phyloP scores from a whole-genome alignment of 129 eudicot species.

The Pittosporum tobira region DNA sequence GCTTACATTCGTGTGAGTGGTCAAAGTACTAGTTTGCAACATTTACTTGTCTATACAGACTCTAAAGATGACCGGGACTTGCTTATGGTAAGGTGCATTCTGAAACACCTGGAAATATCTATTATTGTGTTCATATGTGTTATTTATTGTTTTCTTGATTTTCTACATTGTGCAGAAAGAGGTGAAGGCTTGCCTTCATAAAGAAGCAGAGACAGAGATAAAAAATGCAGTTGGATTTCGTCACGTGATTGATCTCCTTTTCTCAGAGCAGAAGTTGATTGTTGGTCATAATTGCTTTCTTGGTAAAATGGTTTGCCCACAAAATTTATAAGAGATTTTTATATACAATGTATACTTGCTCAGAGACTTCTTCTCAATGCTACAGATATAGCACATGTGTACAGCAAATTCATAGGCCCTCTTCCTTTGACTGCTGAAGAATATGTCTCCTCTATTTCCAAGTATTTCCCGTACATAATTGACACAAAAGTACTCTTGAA shows the following conservation, averaged over 20 bases:
- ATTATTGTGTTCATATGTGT: neutral
- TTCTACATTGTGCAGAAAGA: slow-evolving; percentile 44
- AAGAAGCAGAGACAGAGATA: slow-evolving; percentile 54
- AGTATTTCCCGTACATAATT: slow-evolving; percentile 59
- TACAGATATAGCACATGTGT: slow-evolving; percentile 85
- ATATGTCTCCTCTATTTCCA: slow-evolving; percentile 39
- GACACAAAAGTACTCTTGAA: slow-evolving; percentile 82
- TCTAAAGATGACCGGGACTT: slow-evolving; percentile 46
- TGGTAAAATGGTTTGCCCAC: slow-evolving; percentile 30
- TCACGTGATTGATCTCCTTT: slow-evolving; percentile 85
- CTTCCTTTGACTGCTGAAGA: slow-evolving; percentile 75
- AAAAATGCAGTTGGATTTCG: slow-evolving; percentile 80
- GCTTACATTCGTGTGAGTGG: slow-evolving; percentile 45
- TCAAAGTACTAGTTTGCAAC: slow-evolving; percentile 36
- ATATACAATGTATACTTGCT: slow-evolving; percentile 2
- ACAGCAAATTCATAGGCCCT: slow-evolving; percentile 75
- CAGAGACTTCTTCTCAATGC: slow-evolving; percentile 9
- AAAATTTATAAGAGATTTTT: slow-evolving; percentile 6
- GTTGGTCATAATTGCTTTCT: slow-evolving; percentile 98
- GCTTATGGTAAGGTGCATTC: slow-evolving; percentile 58
- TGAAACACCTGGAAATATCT: neutral
- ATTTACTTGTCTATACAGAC: slow-evolving; percentile 58
- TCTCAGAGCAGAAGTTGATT: slow-evolving; percentile 71
- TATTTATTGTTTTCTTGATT: neutral
- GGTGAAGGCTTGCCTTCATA: slow-evolving; percentile 37